phyloP scores from a whole-genome alignment of 1,284 basidiomycete genomes.

The Anthracocystis walkeri region DNA sequence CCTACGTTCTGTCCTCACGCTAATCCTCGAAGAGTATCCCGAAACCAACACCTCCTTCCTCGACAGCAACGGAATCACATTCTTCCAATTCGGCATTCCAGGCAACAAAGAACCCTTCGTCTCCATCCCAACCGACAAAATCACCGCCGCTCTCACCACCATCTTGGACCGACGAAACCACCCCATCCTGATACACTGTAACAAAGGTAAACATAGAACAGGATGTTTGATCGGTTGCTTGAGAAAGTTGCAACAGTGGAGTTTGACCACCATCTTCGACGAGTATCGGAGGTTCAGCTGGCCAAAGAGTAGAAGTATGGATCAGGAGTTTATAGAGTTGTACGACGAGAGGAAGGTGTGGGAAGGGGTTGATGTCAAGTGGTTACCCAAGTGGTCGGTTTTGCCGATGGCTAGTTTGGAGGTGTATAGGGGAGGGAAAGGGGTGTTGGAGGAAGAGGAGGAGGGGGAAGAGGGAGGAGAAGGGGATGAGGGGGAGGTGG shows the following conservation, averaged over 20 bases:
- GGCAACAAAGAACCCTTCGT: constrained; percentile 73
- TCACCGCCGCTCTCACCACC: constrained; percentile 73
- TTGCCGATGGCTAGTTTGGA: constrained; percentile 2
- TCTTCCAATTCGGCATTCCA: constrained; percentile 74
- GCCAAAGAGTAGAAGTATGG: constrained; percentile 73
- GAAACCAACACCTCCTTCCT: constrained; percentile 72
- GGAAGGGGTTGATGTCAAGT: constrained; percentile 35
- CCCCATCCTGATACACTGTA: constrained; percentile 75
- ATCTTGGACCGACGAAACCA: constrained; percentile 74
- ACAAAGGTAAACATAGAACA: constrained; percentile 75
- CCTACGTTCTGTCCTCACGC: constrained; percentile 73
- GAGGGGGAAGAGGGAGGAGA: not conserved
- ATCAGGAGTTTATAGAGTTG: constrained; percentile 74
- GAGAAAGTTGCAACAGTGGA: constrained; percentile 73
- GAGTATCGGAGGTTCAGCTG: constrained; percentile 73
- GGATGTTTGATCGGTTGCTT: constrained; percentile 74
- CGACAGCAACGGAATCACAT: constrained; percentile 70
- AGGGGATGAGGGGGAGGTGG: constrained; percentile 1
- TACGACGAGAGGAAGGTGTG: constrained; percentile 58
- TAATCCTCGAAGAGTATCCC: constrained; percentile 74
- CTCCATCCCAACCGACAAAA: constrained; percentile 73
- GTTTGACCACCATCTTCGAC: constrained; percentile 73
- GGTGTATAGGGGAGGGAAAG: not conserved
- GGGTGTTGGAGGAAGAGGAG: constrained; percentile 19
- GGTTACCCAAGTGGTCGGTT: constrained; percentile 44